phyloP scores from a whole-genome alignment of 2,329 filamentous ascomycete species.

The Pyricularia pennisetigena region DNA sequence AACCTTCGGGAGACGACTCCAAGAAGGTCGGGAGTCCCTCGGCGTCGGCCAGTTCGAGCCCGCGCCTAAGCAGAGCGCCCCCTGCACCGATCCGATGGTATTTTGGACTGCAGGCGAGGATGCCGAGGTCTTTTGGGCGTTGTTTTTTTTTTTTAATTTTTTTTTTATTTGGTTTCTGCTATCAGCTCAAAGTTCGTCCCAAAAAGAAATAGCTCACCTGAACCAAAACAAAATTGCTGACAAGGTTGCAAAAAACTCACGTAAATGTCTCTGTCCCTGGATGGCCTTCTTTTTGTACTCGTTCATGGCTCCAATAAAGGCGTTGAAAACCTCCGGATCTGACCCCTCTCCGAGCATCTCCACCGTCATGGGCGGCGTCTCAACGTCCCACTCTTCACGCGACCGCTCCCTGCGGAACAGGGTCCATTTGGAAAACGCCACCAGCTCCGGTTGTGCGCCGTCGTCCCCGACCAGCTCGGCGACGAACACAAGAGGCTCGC shows the following conservation, averaged over 20 bases:
- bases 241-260: constrained; percentile 13
- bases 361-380: constrained; percentile 5
- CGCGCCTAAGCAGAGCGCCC: constrained; percentile 16
- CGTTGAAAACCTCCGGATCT: constrained; percentile 11
- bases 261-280: constrained; percentile 15
- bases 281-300: constrained; percentile 9
- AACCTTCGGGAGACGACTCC: constrained; percentile 18
- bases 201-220: no score
- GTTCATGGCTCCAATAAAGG: constrained; percentile 16
- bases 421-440: constrained; percentile 19
- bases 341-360: constrained; percentile 15
- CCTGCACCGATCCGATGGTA: constrained; percentile 17
- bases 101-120: constrained; percentile 14
- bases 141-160: no score
- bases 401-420: constrained; percentile 12
- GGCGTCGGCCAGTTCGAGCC: constrained; percentile 16
- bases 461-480: constrained; percentile 14
- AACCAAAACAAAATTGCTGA: background rate
- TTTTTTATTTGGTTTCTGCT: background rate
- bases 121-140: constrained; percentile 16
- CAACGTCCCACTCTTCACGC: constrained; percentile 16
- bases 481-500: constrained; percentile 12
- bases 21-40: constrained; percentile 14
- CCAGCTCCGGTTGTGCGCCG: constrained; percentile 12
- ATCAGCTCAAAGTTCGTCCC: background rate